phyloP scores from a whole-genome alignment of 2,329 filamentous ascomycete species.

The Sordariomycetes sp. region DNA sequence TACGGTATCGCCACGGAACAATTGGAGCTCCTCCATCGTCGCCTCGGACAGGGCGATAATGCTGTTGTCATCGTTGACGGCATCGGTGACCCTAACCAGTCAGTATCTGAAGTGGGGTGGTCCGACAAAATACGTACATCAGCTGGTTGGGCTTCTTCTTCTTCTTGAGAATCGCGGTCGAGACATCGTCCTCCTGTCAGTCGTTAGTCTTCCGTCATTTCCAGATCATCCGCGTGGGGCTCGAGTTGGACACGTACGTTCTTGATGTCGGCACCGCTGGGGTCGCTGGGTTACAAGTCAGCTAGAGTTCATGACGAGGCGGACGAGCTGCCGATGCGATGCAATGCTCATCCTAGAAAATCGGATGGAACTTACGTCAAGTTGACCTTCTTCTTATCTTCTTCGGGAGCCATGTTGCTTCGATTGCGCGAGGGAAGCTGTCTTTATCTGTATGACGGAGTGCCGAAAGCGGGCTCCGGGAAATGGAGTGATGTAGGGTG shows the following conservation, averaged over 20 bases:
- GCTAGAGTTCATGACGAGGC: neutral
- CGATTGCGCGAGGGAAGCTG: slow-evolving; percentile 16
- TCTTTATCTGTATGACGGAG: slow-evolving; percentile 13
- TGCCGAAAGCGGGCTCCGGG: slow-evolving; percentile 8
- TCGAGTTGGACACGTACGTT: slow-evolving; percentile 48
- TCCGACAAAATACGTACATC: slow-evolving; percentile 55
- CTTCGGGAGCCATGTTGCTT: slow-evolving; percentile 57
- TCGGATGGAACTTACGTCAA: slow-evolving; percentile 56
- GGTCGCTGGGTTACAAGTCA: slow-evolving; percentile 50
- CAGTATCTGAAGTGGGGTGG: slow-evolving; percentile 9
- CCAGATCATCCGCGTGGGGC: slow-evolving; percentile 2
- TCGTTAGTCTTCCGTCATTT: slow-evolving; percentile 16
- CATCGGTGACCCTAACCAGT: slow-evolving; percentile 80
- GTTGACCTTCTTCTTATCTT: slow-evolving; percentile 77
- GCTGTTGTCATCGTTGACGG: slow-evolving; percentile 98
- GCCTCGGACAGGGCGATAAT: slow-evolving; percentile 97
- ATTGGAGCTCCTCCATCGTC: slow-evolving; percentile 96
- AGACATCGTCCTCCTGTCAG: slow-evolving; percentile 71
- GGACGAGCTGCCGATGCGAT: neutral
- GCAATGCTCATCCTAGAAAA: no score
- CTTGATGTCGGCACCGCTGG: slow-evolving; percentile 81
- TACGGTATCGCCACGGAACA: slow-evolving; percentile 98
- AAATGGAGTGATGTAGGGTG: slow-evolving; percentile 5
- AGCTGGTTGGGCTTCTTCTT: slow-evolving; percentile 99
- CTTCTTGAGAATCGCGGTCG: slow-evolving; percentile 97